Evolutionary conservation across 2,329 filamentous ascomycete genomes (phyloP), one percentile per base, ranked within the genome.

Genomic region (Fusarium abutilonis): DNA sequence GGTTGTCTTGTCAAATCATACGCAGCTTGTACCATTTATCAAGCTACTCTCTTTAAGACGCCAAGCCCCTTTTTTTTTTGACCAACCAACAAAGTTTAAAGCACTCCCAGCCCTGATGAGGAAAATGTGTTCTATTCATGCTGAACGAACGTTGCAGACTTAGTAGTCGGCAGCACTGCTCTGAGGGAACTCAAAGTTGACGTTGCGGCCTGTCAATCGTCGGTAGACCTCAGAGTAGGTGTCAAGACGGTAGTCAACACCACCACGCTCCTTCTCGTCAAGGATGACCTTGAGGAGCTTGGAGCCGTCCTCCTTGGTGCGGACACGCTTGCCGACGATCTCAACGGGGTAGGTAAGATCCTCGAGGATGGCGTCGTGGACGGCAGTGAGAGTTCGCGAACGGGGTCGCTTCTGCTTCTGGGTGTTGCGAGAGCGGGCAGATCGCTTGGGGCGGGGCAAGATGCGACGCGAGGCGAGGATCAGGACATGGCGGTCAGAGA

Each of bases 191-290:
- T 99, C 95, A 79, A 99, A 99, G 82, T 89, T 88, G 79, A 98
- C 95, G 79, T 88, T 88, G 83, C 96, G 95, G 82, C 95, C 95
- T 67, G 95, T 99, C 78, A 99, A 86, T 77, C 92, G 90, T 83
- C 93, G 92, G 91, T 99, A 99, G 79, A 99, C 95, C 89, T 99
- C 95, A 70, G 92, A 92, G 88, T 99, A 99, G 80, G 94, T 97
- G 84, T 99, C 95, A 75, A 99, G 92, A 81, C 95, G 89, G 91
- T 98, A 97, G 88, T 99, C 95, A 75, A 99, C 94, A 81, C 93
- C 93, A 77, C 93, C 94, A 76, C 93, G 92, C 91, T 99, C 95
- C 92, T 99, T 99, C 91, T 98, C 95, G 82, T 99, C 95, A 63
- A 99, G 89, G 78, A 99, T 87, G 80, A 99, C 92, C 91, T 99